Evolutionary conservation across 345 rosid species (phyloP), one percentile per base, ranked within the genome.

Genomic region (Anastatica hierochuntica): DNA sequence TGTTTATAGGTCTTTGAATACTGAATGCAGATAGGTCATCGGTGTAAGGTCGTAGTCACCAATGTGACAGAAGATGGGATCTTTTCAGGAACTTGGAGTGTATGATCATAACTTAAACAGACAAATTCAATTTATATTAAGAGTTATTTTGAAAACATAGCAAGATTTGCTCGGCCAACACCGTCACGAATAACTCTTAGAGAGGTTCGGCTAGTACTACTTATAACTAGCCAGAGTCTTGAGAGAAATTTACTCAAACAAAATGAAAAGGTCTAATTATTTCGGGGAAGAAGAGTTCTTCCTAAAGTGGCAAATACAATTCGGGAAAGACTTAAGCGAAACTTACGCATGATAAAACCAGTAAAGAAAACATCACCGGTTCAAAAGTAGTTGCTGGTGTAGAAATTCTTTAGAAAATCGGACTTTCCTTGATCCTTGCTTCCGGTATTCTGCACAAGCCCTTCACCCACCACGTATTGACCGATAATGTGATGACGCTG

Each of bases 401-500:
- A 87, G 72, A 90, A 90, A 58, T 78, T 84, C 77, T 84, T 82
- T 57, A 90, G 85, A 66, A 90, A 90, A 49, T 75, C 85, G 10
- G 98, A 82, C 37, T 36, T 41, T 56, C 84, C 85, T 66, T 78
- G 68, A 52, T 87, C 96, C 69, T 87, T 82, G 74, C 64, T 33
- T 62, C 66, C 77, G 31, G 64, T 60, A 42, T 90, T 89, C 67
- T 84, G 95, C 53, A 77, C 76, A 14, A 82, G 87, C 58, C 90
- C 94, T 50, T 68, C 76, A 21, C 95, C 88, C 8, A 79, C 60
- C 18, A 90, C 94, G 37, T 90, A 90, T 51, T 87, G 96, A 24
- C 98, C 98, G 18, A 90, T 82, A 21, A 90, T 70, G 71, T 90
- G 98, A 62, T 87, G 98, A 56, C 98, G 90, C 79, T 90, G 98